A percentile compares a stretch with the other conserved stretches of the same genome.
These are phyloP conservation scores for Picea abies DNA, from an alignment of 83 land plant species.

Conservation along the genomic window DNA sequence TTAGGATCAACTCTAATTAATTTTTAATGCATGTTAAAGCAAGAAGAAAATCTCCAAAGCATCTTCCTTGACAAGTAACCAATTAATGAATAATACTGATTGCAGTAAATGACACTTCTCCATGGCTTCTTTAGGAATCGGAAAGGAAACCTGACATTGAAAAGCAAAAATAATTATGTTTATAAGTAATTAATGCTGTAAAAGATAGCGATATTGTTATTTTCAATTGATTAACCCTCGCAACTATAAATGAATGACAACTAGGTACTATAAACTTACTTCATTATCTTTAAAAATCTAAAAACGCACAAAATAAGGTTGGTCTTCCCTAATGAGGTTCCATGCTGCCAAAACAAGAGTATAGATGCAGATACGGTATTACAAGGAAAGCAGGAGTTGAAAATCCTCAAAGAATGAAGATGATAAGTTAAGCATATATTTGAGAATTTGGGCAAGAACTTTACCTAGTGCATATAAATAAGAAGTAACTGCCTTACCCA, in stretches of 20 bases:
- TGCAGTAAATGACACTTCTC: background rate
- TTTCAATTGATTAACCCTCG: background rate
- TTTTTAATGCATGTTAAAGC: background rate
- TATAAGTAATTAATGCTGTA: background rate
- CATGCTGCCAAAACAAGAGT: background rate
- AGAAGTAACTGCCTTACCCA: background rate
- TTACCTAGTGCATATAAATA: background rate
- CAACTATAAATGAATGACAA: background rate
- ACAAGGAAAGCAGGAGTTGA: background rate
- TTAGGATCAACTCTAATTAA: too few species aligned
- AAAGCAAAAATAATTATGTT: background rate
- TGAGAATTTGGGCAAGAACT: background rate
- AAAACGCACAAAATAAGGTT: background rate
- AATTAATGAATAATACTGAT: background rate
- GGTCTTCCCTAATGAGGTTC: background rate
- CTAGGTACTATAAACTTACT: slow-evolving; percentile 4
- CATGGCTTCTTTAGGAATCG: background rate
- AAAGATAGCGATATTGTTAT: background rate
- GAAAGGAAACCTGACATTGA: background rate
- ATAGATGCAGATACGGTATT: background rate
- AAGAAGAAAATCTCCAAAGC: background rate
- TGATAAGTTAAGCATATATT: background rate
- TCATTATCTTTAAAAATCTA: background rate
- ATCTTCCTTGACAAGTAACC: background rate
- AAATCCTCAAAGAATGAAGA: background rate